Conservation (phyloP, 306 rosid genomes). For the Castanea sativa region DNA sequence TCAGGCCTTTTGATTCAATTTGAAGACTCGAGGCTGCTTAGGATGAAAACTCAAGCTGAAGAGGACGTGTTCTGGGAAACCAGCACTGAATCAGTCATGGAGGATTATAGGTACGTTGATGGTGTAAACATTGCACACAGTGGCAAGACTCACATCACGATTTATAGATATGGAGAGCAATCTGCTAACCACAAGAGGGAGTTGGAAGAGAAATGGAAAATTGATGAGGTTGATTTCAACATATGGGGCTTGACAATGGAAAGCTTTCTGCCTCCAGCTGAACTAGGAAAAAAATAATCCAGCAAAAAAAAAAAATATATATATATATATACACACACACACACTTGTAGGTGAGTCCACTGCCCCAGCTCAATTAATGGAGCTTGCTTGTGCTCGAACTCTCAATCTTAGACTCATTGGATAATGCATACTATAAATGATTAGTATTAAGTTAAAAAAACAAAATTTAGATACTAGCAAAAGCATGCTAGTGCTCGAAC, state of each 20-base stretch:
- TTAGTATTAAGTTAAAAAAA: no score
- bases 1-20: slow-evolving; percentile 82
- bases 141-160: slow-evolving; percentile 66
- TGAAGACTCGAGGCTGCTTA: slow-evolving; percentile 76
- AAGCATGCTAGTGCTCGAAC: no score
- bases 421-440: slow-evolving; percentile 1
- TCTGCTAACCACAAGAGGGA: slow-evolving; percentile 81
- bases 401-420: neutral
- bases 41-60: slow-evolving; percentile 60
- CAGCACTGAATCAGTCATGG: slow-evolving; percentile 76
- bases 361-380: no score
- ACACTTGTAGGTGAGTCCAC: no score
- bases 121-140: slow-evolving; percentile 83
- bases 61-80: slow-evolving; percentile 94
- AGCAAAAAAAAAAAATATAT: no score
- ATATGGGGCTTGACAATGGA: slow-evolving; percentile 64
- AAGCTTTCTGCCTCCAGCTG: slow-evolving; percentile 68
- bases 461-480: no score
- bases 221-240: slow-evolving; percentile 80
- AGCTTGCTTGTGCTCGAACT: no score
- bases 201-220: slow-evolving; percentile 83
- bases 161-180: slow-evolving; percentile 74
- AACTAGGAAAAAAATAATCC: slow-evolving; percentile 1
- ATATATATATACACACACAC: no score
- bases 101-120: slow-evolving; percentile 70